A percentile compares a stretch with the other conserved stretches of the same genome.
phyloP scores from a whole-genome alignment of 306 rosid genomes.

The Dalbergia cochinchinensis region DNA sequence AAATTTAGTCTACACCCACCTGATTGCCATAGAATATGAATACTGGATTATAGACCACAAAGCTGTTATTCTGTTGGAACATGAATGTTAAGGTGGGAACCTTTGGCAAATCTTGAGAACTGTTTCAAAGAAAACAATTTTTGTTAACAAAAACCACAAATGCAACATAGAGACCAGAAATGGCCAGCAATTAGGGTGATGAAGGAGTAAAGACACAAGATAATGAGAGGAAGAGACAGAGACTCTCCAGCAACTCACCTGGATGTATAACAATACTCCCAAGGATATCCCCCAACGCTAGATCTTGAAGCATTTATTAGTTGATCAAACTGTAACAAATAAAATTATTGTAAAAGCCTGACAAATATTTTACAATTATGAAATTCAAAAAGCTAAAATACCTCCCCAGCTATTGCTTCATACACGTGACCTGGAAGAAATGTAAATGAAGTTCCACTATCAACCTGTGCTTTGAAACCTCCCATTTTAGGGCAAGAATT shows the following conservation, averaged over 20 bases:
- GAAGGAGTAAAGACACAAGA: background rate
- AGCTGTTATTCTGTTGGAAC: conserved; percentile 84
- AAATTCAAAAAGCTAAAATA: conserved; percentile 44
- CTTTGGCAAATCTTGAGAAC: conserved; percentile 68
- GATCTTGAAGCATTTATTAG: conserved; percentile 74
- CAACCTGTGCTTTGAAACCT: conserved; percentile 77
- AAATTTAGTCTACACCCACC: conserved; percentile 55
- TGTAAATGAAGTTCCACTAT: conserved; percentile 89
- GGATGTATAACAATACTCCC: conserved; percentile 86
- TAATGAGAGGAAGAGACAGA: background rate
- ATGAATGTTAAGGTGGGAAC: conserved; percentile 73
- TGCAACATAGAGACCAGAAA: conserved; percentile 35
- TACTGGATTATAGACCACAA: conserved; percentile 73
- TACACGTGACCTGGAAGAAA: conserved; percentile 79
- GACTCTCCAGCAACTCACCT: conserved; percentile 57
- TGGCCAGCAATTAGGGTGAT: background rate
- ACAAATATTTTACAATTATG: conserved; percentile 37
- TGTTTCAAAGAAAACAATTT: conserved; percentile 39
- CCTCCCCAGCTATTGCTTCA: conserved; percentile 76
- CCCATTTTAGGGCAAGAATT: conserved; percentile 71
- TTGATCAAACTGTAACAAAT: conserved; percentile 69
- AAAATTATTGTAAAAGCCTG: conserved; percentile 43
- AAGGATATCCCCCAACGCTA: conserved; percentile 66
- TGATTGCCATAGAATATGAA: conserved; percentile 54
- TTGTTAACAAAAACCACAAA: background rate